Percentiles rank a stretch among this genome's conserved stretches.
These are phyloP conservation scores for Saitoella complicata DNA, from an alignment of 805 yeast genomes.

Conservation along the genomic window DNA sequence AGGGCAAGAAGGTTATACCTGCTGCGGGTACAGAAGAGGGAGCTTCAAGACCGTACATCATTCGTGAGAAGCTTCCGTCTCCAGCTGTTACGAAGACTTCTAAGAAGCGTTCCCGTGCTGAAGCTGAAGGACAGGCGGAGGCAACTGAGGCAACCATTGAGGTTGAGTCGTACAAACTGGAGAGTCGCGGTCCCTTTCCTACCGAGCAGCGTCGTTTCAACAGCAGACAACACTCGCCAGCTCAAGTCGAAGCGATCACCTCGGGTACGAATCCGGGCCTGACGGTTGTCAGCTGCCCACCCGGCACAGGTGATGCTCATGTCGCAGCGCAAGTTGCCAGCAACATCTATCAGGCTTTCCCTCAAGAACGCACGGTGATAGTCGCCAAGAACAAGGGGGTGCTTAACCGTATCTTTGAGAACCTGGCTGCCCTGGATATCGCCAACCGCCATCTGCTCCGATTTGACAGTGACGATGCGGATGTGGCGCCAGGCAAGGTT, in stretches of 20 bases:
- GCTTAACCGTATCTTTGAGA: conserved; percentile 15
- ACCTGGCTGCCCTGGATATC: conserved; percentile 13
- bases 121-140: neutral
- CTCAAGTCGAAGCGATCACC: conserved; percentile 18
- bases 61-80: neutral
- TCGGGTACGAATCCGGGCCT: conserved; percentile 29
- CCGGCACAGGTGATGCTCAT: conserved; percentile 52
- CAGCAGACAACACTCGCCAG: conserved; percentile 11
- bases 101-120: conserved; percentile 1
- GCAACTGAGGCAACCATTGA: conserved; percentile 4
- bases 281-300: conserved; percentile 56
- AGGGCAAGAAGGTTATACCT: conserved; percentile 8
- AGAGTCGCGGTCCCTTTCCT: conserved; percentile 12
- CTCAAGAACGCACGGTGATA: conserved; percentile 19
- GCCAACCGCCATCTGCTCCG: conserved; percentile 16
- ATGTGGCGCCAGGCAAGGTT: conserved; percentile 7
- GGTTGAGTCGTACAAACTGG: conserved; percentile 7
- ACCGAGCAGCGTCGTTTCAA: conserved; percentile 7
- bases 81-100: neutral
- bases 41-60: conserved; percentile 8
- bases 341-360: conserved; percentile 13
- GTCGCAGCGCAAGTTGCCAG: conserved; percentile 16
- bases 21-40: conserved; percentile 5
- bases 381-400: conserved; percentile 18
- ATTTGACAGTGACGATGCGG: conserved; percentile 1